Conservation (phyloP, 345 rosid genomes). For the Brassica carinata region DNA sequence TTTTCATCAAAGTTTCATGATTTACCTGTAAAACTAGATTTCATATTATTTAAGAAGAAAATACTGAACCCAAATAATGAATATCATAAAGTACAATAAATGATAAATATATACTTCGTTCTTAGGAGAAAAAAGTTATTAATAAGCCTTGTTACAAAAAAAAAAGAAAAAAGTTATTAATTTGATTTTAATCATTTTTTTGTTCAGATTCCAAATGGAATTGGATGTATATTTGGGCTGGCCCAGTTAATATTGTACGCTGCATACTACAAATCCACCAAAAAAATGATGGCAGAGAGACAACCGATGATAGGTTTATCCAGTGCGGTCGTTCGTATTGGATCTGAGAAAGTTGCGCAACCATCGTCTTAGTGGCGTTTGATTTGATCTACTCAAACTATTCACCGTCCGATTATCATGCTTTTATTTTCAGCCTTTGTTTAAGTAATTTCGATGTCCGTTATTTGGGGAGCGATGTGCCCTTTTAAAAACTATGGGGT, state of each 20-base stretch:
- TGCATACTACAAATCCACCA: slow-evolving; percentile 60
- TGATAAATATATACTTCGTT: background rate
- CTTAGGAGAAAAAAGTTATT: background rate
- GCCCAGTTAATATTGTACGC: slow-evolving; percentile 70
- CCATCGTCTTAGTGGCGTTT: slow-evolving; percentile 5
- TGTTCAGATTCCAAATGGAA: slow-evolving; percentile 71
- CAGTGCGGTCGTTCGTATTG: slow-evolving; percentile 27
- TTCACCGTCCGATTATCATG: background rate
- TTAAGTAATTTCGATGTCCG: background rate
- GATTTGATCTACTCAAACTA: background rate
- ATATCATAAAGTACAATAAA: background rate
- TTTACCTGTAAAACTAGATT: slow-evolving; percentile 12
- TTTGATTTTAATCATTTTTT: background rate
- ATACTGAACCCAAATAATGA: background rate
- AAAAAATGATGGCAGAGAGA: slow-evolving; percentile 53
- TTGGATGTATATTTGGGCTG: slow-evolving; percentile 59
- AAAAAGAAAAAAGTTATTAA: background rate
- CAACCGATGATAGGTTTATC: slow-evolving; percentile 39
- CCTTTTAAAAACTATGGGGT: background rate
- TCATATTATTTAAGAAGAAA: background rate
- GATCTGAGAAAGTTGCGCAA: slow-evolving; percentile 9
- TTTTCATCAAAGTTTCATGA: background rate
- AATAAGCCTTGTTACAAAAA: too few species aligned
- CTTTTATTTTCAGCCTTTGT: background rate
- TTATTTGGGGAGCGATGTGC: background rate